A percentile compares a stretch with the other conserved stretches of the same genome.
These are phyloP conservation scores for Hymenoscyphus fructigenus DNA, from an alignment of 2,329 filamentous ascomycete species.

Conservation along the genomic window DNA sequence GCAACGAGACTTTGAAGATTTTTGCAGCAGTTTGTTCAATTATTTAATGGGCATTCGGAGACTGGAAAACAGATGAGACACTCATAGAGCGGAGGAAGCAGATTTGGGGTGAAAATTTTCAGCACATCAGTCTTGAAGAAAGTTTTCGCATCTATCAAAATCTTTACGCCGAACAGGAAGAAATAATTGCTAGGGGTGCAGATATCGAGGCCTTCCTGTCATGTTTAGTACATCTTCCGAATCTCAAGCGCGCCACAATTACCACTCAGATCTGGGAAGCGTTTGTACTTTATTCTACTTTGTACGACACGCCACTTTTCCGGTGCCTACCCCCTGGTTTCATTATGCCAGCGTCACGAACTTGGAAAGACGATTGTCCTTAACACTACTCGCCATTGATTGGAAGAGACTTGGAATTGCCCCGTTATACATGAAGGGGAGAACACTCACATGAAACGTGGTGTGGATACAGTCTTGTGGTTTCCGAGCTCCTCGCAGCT, in stretches of 20 bases:
- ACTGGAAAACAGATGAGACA: background rate
- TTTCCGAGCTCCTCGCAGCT: background rate
- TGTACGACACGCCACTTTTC: no score
- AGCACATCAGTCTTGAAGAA: background rate
- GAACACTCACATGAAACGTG: background rate
- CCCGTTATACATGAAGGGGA: background rate
- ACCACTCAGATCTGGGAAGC: background rate
- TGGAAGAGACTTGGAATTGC: no score
- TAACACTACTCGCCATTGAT: no score
- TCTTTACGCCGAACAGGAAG: background rate
- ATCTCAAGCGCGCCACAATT: background rate
- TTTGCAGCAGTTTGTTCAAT: background rate
- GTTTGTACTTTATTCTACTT: no score
- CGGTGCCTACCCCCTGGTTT: no score
- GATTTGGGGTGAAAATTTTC: background rate
- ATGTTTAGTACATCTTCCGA: background rate
- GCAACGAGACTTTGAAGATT: background rate
- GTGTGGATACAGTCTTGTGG: background rate
- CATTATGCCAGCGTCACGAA: no score
- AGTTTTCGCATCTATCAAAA: background rate
- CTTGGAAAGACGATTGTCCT: no score
- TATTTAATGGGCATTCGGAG: background rate
- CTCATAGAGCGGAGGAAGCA: background rate
- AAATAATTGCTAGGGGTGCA: background rate
- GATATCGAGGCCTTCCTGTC: background rate